Conservation (phyloP, 73 alveolate species). For the Paramecium sexaurelia region DNA sequence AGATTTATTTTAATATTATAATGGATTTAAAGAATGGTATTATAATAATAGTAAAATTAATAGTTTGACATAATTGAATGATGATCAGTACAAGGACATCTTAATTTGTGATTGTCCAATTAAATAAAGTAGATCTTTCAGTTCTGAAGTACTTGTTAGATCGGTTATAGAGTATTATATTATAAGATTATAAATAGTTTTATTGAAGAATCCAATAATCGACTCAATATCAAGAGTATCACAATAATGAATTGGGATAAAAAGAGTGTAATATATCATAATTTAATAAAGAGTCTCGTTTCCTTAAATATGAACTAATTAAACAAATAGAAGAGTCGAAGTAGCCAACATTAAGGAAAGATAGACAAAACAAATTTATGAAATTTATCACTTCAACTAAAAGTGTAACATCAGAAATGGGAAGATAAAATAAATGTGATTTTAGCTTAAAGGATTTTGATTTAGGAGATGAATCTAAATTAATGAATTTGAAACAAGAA, state of each 20-base stretch:
- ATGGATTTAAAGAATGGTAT: conserved; percentile 56
- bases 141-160: conserved; percentile 46
- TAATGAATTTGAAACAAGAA: not conserved
- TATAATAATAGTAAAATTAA: not conserved
- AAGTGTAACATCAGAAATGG: conserved; percentile 46
- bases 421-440: conserved; percentile 1
- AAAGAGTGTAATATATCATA: not conserved
- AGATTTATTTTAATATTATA: conserved; percentile 52
- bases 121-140: not conserved
- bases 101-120: conserved; percentile 27
- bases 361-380: conserved; percentile 46
- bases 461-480: conserved; percentile 55
- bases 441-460: conserved; percentile 44
- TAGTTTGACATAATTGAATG: conserved; percentile 24
- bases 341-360: conserved; percentile 9
- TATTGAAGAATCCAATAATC: conserved; percentile 19
- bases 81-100: conserved; percentile 11
- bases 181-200: not conserved
- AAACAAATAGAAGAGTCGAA: conserved; percentile 40
- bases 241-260: conserved; percentile 31
- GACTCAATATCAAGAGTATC: not conserved
- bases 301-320: conserved; percentile 44
- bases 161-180: conserved; percentile 40
- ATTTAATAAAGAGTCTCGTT: conserved; percentile 47
- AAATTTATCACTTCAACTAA: conserved; percentile 51